phyloP scores from a whole-genome alignment of 768 basidiomycete genomes.

The Lentinula boryana region DNA sequence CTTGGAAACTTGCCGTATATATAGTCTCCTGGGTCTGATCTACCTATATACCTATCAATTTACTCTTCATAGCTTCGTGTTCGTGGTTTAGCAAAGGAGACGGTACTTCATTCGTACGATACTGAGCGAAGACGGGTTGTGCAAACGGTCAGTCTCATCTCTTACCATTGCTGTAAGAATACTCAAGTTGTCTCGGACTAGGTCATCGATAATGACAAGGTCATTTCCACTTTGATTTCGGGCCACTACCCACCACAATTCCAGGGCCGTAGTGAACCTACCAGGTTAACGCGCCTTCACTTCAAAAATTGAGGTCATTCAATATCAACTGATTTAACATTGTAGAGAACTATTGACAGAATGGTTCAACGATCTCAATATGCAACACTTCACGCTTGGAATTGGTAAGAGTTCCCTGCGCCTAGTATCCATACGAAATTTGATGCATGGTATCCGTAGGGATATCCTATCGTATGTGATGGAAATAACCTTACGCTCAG shows the following conservation, averaged over 20 bases:
- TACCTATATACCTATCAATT: not conserved
- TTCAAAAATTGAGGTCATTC: not conserved
- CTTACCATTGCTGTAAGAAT: too few relatives aligned
- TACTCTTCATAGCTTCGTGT: not conserved
- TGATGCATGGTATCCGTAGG: not conserved
- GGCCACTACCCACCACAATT: conserved; percentile 9
- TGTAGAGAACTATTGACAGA: conserved; percentile 8
- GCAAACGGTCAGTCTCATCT: not conserved
- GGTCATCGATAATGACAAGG: conserved; percentile 11
- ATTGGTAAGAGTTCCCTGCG: not conserved
- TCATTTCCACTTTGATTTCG: conserved; percentile 7
- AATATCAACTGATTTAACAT: not conserved
- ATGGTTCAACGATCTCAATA: conserved; percentile 10
- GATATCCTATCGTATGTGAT: conserved; percentile 8
- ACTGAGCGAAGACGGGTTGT: conserved; percentile 6
- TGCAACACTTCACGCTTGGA: conserved; percentile 10
- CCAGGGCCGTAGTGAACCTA: conserved; percentile 6
- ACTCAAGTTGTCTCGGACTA: not conserved
- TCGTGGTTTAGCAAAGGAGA: conserved; percentile 4
- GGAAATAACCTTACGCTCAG: not conserved
- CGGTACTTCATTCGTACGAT: conserved; percentile 7
- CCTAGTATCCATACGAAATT: not conserved
- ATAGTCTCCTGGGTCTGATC: not conserved
- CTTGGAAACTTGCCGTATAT: conserved; percentile 12
- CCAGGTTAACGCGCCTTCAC: not conserved